Evolutionary conservation across 78 protist genomes (phyloP), one percentile per base, ranked within the genome.

Genomic region (Diacronema lutheri): DNA sequence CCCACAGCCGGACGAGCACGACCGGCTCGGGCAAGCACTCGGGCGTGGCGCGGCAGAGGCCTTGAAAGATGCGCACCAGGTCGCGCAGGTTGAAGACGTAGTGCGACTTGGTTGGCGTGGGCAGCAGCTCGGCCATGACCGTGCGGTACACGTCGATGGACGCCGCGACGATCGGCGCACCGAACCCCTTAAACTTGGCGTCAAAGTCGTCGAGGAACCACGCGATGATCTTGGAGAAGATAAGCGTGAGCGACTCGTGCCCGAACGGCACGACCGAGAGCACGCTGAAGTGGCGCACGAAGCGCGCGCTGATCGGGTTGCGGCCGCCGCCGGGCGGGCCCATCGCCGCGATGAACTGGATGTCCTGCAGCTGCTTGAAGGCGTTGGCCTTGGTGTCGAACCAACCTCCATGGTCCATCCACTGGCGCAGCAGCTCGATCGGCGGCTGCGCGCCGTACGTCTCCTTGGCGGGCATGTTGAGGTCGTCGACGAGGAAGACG

Each of bases 311-410:
- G 16, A 93, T 86, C 21, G 77, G 56, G 66, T 91, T 90, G 72
- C 96, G 93, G 12, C 96, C 97, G n/a, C 94, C 97, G 6, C 93
- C 93, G 3, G 96, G 95, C 29, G 95, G 93, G 7, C 87, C 94
- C 97, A 95, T 95, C 41, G 97, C 94, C 9, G 92, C 87, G 23
- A 93, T 69, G 19, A 96, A 38, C 83, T 87, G 94, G 68, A 94
- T 68, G 69, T 84, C 95, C 38, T 40, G 33, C 38, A 94, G 37
- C 44, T 21, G 6, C 50, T 56, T 38, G 55, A 72, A 71, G 44
- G 29, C 23, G 81, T 56, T 50, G 5, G 35, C 69, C 81, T 86
- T 90, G 33, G 40, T 44, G 86, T 87, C 92, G 84, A 90, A 93
- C 96, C 96, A 94, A 4, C 92, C 86, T 46, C 87, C 87, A 73